Conservation (phyloP, 164 flowering plant genomes). For the Vitis labrusca region DNA sequence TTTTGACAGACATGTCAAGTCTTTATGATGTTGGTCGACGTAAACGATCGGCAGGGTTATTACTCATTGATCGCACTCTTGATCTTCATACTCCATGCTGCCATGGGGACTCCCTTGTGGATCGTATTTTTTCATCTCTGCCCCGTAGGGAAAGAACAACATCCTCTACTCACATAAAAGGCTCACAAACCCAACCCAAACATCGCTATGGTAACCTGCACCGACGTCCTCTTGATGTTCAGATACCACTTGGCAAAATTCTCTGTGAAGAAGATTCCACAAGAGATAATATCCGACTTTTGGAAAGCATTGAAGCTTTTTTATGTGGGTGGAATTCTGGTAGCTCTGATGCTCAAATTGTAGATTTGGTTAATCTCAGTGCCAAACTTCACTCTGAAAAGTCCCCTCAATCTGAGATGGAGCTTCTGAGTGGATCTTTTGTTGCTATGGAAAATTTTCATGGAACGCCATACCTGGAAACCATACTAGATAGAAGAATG, state of each 20-base stretch:
- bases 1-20: conserved; percentile 95
- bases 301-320: conserved; percentile 60
- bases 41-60: conserved; percentile 84
- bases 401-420: conserved; percentile 18
- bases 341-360: conserved; percentile 24
- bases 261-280: conserved; percentile 41
- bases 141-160: conserved; percentile 61
- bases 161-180: conserved; percentile 30
- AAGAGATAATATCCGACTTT: conserved; percentile 29
- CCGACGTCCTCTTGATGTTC: conserved; percentile 68
- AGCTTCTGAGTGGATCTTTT: conserved; percentile 67
- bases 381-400: conserved; percentile 27
- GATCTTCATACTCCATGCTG: conserved; percentile 94
- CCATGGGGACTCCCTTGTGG: conserved; percentile 93
- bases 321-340: conserved; percentile 64
- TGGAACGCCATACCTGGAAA: conserved; percentile 78
- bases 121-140: conserved; percentile 74
- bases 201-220: conserved; percentile 31
- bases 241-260: conserved; percentile 65
- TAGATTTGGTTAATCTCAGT: conserved; percentile 31
- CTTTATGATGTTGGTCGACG: conserved; percentile 99
- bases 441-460: conserved; percentile 68
- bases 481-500: conserved; percentile 72
- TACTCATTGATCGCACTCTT: conserved; percentile 88
- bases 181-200: conserved; percentile 44